Evolutionary conservation across 2,329 filamentous ascomycete genomes (phyloP).

Genomic region (Sporothrix luriei): DNA sequence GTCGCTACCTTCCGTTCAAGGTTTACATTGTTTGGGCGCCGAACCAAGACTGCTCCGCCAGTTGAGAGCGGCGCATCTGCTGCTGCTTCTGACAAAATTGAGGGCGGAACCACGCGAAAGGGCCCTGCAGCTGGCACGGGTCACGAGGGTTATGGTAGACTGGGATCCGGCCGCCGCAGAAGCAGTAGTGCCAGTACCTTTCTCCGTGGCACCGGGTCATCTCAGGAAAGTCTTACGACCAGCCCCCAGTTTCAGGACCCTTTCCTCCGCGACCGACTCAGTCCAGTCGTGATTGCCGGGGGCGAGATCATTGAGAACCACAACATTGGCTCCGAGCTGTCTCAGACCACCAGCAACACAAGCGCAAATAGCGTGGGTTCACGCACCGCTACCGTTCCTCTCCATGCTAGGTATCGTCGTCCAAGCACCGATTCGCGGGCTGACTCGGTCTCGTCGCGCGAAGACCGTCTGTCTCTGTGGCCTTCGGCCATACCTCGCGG

Average conservation of each 20-base stretch:
- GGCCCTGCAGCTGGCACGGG: constrained; percentile 91
- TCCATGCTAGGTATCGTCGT: constrained; percentile 38
- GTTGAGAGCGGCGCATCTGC: constrained; percentile 47
- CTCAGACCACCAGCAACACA: constrained; percentile 52
- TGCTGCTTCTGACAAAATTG: constrained; percentile 55
- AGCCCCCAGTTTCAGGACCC: constrained; percentile 52
- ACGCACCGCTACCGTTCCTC: constrained; percentile 2
- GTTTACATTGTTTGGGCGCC: constrained; percentile 77
- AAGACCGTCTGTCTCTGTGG: constrained; percentile 53
- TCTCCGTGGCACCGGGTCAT: constrained; percentile 51
- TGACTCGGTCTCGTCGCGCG: constrained; percentile 47
- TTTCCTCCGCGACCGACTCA: constrained; percentile 64
- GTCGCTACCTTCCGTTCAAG: constrained; percentile 62
- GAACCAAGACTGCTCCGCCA: constrained; percentile 66
- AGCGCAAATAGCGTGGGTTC: constrained; percentile 42
- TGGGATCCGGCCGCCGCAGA: constrained; percentile 63
- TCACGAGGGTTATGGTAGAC: constrained; percentile 79
- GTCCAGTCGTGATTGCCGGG: constrained; percentile 67
- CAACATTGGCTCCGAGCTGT: constrained; percentile 56
- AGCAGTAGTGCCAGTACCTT: constrained; percentile 61
- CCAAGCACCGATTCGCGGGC: constrained; percentile 50
- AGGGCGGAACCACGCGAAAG: constrained; percentile 62
- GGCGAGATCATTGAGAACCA: constrained; percentile 64
- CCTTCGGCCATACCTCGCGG: constrained; percentile 57
- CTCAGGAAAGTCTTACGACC: constrained; percentile 55